These are phyloP conservation scores for Penicillium sp. DNA, from an alignment of 2,329 filamentous ascomycete genomes.

Conservation along the genomic window DNA sequence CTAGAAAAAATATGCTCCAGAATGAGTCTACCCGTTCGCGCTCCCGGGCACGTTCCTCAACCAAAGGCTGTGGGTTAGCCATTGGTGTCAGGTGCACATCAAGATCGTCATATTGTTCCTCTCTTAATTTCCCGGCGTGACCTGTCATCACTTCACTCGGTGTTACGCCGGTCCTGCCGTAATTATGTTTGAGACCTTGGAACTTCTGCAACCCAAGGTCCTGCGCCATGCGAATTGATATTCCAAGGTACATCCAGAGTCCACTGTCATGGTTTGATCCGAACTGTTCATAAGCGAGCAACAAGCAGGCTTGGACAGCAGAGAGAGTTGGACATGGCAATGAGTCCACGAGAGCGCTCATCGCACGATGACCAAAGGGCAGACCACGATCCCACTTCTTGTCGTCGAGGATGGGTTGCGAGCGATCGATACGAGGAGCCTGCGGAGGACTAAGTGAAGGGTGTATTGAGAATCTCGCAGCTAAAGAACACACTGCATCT, in stretches of 20 bases:
- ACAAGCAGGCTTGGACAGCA: constrained; percentile 76
- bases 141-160: constrained; percentile 54
- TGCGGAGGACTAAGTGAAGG: constrained; percentile 50
- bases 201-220: constrained; percentile 79
- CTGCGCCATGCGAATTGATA: constrained; percentile 79
- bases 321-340: constrained; percentile 80
- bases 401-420: constrained; percentile 30
- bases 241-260: constrained; percentile 89
- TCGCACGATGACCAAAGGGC: constrained; percentile 76
- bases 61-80: constrained; percentile 43
- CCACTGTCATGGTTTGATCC: constrained; percentile 85
- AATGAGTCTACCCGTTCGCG: constrained; percentile 83
- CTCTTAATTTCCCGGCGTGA: constrained; percentile 43
- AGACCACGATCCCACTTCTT: constrained; percentile 67
- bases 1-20: constrained; percentile 85
- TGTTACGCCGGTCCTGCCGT: constrained; percentile 54
- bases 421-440: constrained; percentile 52
- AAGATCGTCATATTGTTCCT: constrained; percentile 45
- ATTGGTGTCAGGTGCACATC: constrained; percentile 31
- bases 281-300: constrained; percentile 87
- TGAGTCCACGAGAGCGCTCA: constrained; percentile 76
- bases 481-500: constrained; percentile 78
- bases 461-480: constrained; percentile 72
- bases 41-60: constrained; percentile 64
- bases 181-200: constrained; percentile 64